A percentile compares a stretch with the other conserved stretches of the same genome.
Conservation (phyloP, 106 monocot species). For the Posidonia australis region DNA sequence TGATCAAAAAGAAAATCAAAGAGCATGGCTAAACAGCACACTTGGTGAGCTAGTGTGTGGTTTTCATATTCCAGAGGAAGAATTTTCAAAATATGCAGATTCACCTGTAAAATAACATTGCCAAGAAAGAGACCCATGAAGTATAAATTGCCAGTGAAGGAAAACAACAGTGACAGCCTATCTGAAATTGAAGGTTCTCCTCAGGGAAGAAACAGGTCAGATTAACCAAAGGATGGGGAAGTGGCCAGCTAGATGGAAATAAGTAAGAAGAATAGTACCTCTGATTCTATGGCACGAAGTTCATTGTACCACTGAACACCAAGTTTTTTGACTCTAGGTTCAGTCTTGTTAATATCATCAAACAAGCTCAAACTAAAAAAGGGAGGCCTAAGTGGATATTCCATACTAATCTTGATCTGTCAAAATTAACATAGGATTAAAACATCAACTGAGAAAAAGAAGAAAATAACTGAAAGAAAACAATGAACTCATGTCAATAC, state of each 20-base stretch:
- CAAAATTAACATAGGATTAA: not conserved
- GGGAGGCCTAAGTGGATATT: slow-evolving; percentile 90
- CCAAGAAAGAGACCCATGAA: not conserved
- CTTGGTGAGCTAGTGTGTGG: slow-evolving; percentile 57
- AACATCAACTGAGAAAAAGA: not conserved
- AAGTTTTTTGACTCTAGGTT: not conserved
- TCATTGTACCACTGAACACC: slow-evolving; percentile 54
- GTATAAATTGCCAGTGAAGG: too few relatives aligned
- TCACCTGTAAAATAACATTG: slow-evolving; percentile 34
- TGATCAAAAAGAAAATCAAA: slow-evolving; percentile 67
- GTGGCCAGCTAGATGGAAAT: not conserved
- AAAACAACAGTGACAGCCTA: too few relatives aligned
- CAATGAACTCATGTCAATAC: not conserved
- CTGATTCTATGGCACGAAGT: slow-evolving; percentile 91
- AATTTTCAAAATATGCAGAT: slow-evolving; percentile 58
- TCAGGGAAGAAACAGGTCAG: not conserved
- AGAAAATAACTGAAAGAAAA: not conserved
- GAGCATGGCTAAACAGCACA: slow-evolving; percentile 66
- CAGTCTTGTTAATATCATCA: slow-evolving; percentile 17
- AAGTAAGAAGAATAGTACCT: slow-evolving; percentile 32
- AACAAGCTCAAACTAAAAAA: slow-evolving; percentile 42
- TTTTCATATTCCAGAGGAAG: slow-evolving; percentile 43
- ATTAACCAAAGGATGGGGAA: not conserved
- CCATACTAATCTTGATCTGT: slow-evolving; percentile 75
- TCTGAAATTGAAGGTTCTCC: too few relatives aligned